Evolutionary conservation across 2,329 filamentous ascomycete genomes (phyloP).

Genomic region (Aspergillus pseudonomiae): DNA sequence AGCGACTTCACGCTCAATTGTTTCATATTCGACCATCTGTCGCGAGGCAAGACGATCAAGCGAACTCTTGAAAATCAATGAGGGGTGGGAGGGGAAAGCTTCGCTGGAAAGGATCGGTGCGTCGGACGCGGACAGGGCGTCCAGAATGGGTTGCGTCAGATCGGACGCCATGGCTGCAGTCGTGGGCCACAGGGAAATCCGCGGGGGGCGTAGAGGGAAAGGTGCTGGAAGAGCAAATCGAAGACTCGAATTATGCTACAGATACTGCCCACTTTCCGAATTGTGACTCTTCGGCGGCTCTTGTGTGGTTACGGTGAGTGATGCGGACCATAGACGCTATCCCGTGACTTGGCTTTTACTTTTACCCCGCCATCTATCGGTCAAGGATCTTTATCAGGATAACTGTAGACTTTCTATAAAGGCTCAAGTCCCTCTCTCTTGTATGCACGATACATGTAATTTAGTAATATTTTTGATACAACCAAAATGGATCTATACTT

Average conservation of each 20-base stretch:
- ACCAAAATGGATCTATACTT: neutral
- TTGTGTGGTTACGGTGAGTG: constrained; percentile 28
- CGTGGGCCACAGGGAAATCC: constrained; percentile 26
- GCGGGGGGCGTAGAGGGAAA: constrained; percentile 9
- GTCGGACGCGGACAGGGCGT: constrained; percentile 64
- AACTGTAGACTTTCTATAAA: neutral
- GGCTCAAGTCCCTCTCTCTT: neutral
- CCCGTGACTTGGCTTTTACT: constrained; percentile 21
- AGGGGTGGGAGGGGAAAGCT: constrained; percentile 68
- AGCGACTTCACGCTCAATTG: constrained; percentile 77
- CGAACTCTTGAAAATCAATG: constrained; percentile 77
- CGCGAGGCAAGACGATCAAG: constrained; percentile 83
- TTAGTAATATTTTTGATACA: neutral
- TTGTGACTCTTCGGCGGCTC: constrained; percentile 36
- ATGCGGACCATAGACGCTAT: constrained; percentile 25
- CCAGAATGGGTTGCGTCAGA: constrained; percentile 66
- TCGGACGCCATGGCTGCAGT: constrained; percentile 53
- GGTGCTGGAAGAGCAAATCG: constrained; percentile 15
- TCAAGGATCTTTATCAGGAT: neutral
- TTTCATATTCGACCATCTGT: constrained; percentile 84
- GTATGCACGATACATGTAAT: neutral
- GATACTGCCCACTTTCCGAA: constrained; percentile 32
- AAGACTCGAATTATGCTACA: constrained; percentile 20
- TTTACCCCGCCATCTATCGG: constrained; percentile 21
- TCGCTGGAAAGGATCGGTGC: constrained; percentile 67